These are phyloP conservation scores for Termitomyces sp. DNA, from an alignment of 768 basidiomycete species.

Conservation along the genomic window DNA sequence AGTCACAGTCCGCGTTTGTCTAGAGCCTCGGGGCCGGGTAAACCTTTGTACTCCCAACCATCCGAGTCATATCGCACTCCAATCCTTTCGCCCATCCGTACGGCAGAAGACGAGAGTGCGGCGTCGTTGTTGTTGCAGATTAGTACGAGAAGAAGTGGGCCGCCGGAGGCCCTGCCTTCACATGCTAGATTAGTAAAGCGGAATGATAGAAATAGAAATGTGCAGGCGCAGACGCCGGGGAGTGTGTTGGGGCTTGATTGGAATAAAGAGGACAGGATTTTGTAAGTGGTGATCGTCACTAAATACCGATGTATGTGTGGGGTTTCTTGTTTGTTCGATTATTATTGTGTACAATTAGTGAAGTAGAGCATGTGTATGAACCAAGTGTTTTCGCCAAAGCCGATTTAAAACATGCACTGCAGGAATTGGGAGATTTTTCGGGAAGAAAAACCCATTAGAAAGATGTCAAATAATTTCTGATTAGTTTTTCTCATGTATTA, in stretches of 20 bases:
- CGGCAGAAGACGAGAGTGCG: slow-evolving; percentile 66
- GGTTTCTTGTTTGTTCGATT: no score
- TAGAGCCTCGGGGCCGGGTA: no score
- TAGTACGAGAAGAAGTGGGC: slow-evolving; percentile 27
- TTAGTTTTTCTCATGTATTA: no score
- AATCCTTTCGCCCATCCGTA: slow-evolving; percentile 21
- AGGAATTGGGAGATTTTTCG: no score
- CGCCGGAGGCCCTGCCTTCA: slow-evolving; percentile 4
- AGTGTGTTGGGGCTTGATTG: slow-evolving; percentile 16
- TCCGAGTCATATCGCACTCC: neutral
- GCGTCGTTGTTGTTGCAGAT: slow-evolving; percentile 66
- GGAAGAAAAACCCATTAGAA: no score
- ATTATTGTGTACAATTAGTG: no score
- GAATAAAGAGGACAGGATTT: neutral
- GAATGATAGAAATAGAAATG: neutral
- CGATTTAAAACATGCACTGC: no score
- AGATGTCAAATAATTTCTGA: no score
- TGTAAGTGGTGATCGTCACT: no score
- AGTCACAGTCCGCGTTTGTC: neutral
- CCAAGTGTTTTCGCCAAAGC: no score
- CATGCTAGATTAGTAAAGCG: neutral
- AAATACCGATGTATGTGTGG: no score
- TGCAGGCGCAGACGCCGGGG: slow-evolving; percentile 17
- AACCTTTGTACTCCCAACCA: neutral
- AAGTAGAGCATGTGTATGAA: no score